Evolutionary conservation across 176 grass and related monocot species (phyloP).

Genomic region (Musa acuminata): DNA sequence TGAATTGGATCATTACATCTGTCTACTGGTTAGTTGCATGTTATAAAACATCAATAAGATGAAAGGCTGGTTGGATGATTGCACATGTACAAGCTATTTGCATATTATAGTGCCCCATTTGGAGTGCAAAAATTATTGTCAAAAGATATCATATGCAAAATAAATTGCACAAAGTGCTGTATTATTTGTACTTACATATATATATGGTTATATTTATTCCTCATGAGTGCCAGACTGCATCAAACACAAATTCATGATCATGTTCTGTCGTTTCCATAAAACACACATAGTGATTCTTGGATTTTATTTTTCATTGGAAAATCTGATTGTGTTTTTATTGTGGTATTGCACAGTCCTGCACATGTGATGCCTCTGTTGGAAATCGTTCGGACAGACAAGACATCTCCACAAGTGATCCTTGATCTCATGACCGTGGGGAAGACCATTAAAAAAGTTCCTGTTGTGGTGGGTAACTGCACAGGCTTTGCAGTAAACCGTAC

Average conservation of each 20-base stretch:
- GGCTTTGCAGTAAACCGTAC: conserved; percentile 93
- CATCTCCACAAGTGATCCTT: conserved; percentile 80
- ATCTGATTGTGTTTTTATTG: not conserved
- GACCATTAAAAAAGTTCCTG: conserved; percentile 89
- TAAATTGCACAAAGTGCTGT: too few species aligned
- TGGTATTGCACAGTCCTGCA: conserved; percentile 52
- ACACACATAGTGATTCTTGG: too few species aligned
- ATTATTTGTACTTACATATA: too few species aligned
- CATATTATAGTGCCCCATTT: not conserved
- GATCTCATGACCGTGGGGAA: conserved; percentile 84
- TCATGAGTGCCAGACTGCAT: too few species aligned
- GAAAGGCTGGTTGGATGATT: not conserved
- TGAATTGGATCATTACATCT: too few species aligned
- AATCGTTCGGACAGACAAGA: conserved; percentile 88
- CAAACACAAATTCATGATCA: too few species aligned
- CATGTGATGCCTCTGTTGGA: conserved; percentile 97
- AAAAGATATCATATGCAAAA: not conserved
- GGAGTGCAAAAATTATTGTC: not conserved
- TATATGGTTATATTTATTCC: too few species aligned
- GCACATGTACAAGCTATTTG: not conserved
- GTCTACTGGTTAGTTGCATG: too few species aligned
- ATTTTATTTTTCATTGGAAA: too few species aligned
- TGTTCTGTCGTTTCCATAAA: too few species aligned
- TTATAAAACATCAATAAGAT: not conserved
- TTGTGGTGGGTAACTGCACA: conserved; percentile 95